phyloP scores from a whole-genome alignment of 495 filamentous ascomycete species.

The Penicillium fimorum region DNA sequence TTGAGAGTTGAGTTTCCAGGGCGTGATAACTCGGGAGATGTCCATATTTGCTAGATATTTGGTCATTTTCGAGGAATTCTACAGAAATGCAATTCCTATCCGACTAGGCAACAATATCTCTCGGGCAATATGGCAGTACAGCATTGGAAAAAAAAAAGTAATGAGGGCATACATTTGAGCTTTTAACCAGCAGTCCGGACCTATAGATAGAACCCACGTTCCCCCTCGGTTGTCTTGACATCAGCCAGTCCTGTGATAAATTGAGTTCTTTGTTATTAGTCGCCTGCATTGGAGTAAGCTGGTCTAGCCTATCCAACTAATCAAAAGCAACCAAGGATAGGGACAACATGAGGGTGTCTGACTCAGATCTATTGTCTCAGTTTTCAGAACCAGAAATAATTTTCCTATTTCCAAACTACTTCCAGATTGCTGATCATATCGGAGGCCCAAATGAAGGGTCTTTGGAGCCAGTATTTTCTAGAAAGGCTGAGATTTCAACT shows the following conservation, averaged over 20 bases:
- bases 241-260: background rate
- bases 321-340: background rate
- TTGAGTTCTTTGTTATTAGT: background rate
- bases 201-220: background rate
- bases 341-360: too few relatives aligned
- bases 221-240: background rate
- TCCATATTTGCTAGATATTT: constrained; percentile 14
- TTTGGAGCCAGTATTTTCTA: too few relatives aligned
- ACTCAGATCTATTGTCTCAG: too few relatives aligned
- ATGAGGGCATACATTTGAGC: background rate
- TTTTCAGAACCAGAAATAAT: too few relatives aligned
- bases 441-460: too few relatives aligned
- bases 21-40: constrained; percentile 26
- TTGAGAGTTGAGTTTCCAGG: constrained; percentile 30
- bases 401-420: too few relatives aligned
- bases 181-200: background rate
- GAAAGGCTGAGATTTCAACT: too few relatives aligned
- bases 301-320: constrained; percentile 9
- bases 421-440: too few relatives aligned
- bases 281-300: background rate
- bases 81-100: background rate
- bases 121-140: background rate
- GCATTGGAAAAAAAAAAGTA: background rate
- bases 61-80: background rate
- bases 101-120: background rate